phyloP scores from a whole-genome alignment of 352 stramenopile species.

The Globisporangium nunn region DNA sequence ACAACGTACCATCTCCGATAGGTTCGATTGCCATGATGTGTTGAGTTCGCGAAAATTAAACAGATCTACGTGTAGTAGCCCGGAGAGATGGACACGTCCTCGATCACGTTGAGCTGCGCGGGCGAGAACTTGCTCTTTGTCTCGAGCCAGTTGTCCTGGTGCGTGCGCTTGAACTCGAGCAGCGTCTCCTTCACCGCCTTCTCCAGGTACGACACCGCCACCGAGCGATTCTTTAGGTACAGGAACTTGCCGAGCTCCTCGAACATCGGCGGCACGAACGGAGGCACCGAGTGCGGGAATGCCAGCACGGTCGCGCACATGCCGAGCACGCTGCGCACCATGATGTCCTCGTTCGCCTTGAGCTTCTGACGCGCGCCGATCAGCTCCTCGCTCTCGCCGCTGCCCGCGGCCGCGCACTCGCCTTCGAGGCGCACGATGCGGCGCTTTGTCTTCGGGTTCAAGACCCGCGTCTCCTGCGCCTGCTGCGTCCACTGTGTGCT shows the following conservation, averaged over 20 bases:
- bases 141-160: constrained; percentile 81
- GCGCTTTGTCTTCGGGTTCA: constrained; percentile 59
- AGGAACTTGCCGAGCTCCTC: constrained; percentile 66
- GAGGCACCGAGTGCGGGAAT: constrained; percentile 68
- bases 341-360: constrained; percentile 38
- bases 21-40: no score
- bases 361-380: constrained; percentile 31
- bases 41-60: not conserved
- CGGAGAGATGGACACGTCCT: constrained; percentile 70
- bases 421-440: constrained; percentile 34
- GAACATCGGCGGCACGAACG: constrained; percentile 60
- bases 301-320: constrained; percentile 66
- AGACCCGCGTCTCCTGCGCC: constrained; percentile 31
- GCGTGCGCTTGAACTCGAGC: constrained; percentile 77
- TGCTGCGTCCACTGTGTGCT: constrained; percentile 29
- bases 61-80: constrained; percentile 53
- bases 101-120: constrained; percentile 61
- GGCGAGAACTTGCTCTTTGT: constrained; percentile 54
- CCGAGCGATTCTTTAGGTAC: constrained; percentile 56
- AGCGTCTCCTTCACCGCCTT: constrained; percentile 75
- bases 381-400: constrained; percentile 16
- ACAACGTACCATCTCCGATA: no score
- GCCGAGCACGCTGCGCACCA: constrained; percentile 58
- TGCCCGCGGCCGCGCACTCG: constrained; percentile 9
- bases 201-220: constrained; percentile 55